Base-by-base conservation (phyloP, 305 asterid species). In the Fraxinus paxiana region DNA sequence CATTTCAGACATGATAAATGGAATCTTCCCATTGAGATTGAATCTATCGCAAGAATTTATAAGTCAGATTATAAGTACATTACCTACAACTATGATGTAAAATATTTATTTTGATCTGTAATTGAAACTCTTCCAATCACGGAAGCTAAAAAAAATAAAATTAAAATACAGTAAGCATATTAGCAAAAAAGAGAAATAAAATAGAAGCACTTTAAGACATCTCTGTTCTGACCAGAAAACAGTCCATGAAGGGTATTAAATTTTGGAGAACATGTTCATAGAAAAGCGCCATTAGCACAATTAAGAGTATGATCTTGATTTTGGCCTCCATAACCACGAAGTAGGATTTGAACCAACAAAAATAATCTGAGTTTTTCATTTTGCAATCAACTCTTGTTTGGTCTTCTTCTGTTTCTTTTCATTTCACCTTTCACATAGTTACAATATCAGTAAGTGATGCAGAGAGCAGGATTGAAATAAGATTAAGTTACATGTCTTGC, bases 91-190 rank as follows among this genome's bases (percentile, higher is more conserved):
- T 38, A 65, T 1, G 73, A 59, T 37, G 77, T 12, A 78, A 67
- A 77, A 15, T 37, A 77, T 22, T 51, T 74, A 73, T 22, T 63
- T 34, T 22, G 59, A 46, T 24, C 51, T 10, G 24, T n/a, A 41
- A 71, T 15, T 12, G 77, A 78, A 61, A 63, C 80, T 78, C 82
- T 54, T 76, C 81, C 67, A 74, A 61, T 61, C 5, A 31, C 13
- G 51, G 41, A 38, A 83, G 74, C 35, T 41, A 18, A 37, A 18
- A 41, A 10, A 24, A 24, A 2, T 13, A 46, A 24, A 28, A 28
- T n/a, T 72, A 61, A 74, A 46, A 37, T 48, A 17, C 17, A 54
- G 51, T 1, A 67, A 75, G 15, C 46, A 65, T 33, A 30, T 26
- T 79, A 20, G 18, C 37, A 56, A 26, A 6, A 20, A 43, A 17